Base-by-base conservation (phyloP, 106 monocot genomes). In the Dendrobium officinale region DNA sequence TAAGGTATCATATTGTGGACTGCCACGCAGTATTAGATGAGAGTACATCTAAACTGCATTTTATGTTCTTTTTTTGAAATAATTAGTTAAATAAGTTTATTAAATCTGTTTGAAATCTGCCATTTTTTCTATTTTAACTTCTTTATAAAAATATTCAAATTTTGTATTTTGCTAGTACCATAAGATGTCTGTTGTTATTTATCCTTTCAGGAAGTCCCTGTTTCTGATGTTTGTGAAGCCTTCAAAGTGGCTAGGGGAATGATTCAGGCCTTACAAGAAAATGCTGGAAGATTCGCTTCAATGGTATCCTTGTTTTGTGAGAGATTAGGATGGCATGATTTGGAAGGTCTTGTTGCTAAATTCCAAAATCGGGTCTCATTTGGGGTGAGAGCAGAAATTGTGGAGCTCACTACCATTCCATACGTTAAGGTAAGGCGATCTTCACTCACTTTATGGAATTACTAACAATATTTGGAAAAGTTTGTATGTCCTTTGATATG, bases 361-460 rank as follows among this genome's bases (percentile, higher is more conserved):
- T 99, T 99, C 58, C 98, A 95, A 80, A 99, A 95, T 82, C 86
- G 95, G 13, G 91, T 99, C 81, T 99, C 95, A 74, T 99, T 99
- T 89, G 98, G 98, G 78, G 98, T 99, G 48, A 92, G 93, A 82
- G 92, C 98, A 54, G 98, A 99, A 82, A 99, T 99, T 75, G 98
- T 82, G 45, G 98, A 99, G 85, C 92, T 99, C 42, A 99, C 98
- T 18, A 86, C 85, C 40, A 99, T 99, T 80, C 92, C 98, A 29
- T 87, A 85, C 86, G 95, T 99, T 18, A 99, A 99, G 86, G 96
- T 96, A 78, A 82, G 48, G 8, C 70, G 19, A 37, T 51, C 26
- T 83, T 9, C 43, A 8, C 72, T 82, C 54, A n/a, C 10, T 80
- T 13, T 48, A 67, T 48, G 24, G 13, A 20, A 45, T 19, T 29